Evolutionary conservation across 352 stramenopile species (phyloP).

Genomic region (Globisporangium nodosum): DNA sequence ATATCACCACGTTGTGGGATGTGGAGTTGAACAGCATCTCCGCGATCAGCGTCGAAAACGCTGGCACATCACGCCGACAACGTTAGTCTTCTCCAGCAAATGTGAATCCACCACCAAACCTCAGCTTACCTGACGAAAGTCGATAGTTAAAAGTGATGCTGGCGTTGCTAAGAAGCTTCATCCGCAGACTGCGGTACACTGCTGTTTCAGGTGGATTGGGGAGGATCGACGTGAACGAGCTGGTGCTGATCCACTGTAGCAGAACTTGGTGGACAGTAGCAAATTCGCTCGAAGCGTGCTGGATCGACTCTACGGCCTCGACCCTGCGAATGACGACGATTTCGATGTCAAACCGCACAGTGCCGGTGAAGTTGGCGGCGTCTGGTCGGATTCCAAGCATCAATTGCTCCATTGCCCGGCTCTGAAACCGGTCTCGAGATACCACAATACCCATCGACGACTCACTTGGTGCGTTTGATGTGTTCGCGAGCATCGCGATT

Average conservation of each 20-base stretch:
- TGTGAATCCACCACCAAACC: neutral
- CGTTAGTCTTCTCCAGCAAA: neutral
- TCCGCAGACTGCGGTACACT: constrained; percentile 25
- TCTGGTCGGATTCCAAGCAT: constrained; percentile 15
- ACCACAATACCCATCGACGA: neutral
- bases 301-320: constrained; percentile 5
- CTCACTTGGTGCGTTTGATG: neutral
- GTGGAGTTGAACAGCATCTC: constrained; percentile 31
- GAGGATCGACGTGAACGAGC: constrained; percentile 7
- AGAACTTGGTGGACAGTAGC: constrained; percentile 16
- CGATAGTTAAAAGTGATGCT: constrained; percentile 29
- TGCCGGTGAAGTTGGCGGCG: constrained; percentile 15
- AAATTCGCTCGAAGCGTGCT: constrained; percentile 11
- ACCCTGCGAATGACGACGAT: constrained; percentile 10
- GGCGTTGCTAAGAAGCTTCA: constrained; percentile 14
- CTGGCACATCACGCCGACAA: constrained; percentile 13
- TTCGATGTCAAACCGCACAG: constrained; percentile 16
- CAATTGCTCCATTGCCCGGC: constrained; percentile 6
- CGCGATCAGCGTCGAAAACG: constrained; percentile 27
- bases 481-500: neutral
- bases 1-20: constrained; percentile 13
- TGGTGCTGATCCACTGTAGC: constrained; percentile 21
- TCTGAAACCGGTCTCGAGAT: neutral
- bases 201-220: constrained; percentile 6
- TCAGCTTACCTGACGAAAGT: constrained; percentile 25